phyloP scores from a whole-genome alignment of 2,329 filamentous ascomycete genomes.

The Penicillium concentricum region DNA sequence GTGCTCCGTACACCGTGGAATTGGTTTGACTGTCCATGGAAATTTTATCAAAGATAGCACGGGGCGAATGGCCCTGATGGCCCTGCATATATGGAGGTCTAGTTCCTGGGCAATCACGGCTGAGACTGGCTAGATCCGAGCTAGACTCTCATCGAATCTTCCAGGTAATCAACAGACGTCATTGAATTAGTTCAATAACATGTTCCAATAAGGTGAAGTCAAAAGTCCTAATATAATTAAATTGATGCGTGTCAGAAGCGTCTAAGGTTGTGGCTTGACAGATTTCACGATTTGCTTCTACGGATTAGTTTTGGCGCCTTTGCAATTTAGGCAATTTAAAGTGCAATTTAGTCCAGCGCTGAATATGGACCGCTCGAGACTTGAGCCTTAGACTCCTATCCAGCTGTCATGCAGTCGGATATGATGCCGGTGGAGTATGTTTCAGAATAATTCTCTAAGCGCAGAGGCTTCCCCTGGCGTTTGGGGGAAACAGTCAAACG shows the following conservation, averaged over 20 bases:
- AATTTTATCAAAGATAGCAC: neutral
- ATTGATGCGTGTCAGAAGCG: neutral
- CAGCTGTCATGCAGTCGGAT: neutral
- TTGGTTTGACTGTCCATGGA: neutral
- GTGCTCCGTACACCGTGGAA: no score
- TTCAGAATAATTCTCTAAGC: slow-evolving; percentile 19
- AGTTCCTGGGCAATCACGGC: neutral
- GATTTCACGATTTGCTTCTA: neutral
- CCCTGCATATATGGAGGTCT: neutral
- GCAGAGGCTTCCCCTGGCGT: slow-evolving; percentile 2
- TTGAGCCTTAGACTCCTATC: neutral
- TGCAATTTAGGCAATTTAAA: neutral
- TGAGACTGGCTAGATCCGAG: neutral
- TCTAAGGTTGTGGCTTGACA: neutral
- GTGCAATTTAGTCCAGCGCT: neutral
- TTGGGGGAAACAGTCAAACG: neutral
- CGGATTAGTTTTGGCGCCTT: neutral
- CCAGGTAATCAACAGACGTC: neutral
- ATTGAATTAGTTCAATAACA: neutral
- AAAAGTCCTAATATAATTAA: neutral
- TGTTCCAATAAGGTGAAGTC: neutral
- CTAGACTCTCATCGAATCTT: neutral
- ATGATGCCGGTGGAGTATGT: slow-evolving; percentile 12
- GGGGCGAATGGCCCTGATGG: neutral
- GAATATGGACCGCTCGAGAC: neutral